Evolutionary conservation across 1,139 yeast genomes (phyloP), one percentile per base, ranked within the genome.

Genomic region (Debaryomyces sp.): DNA sequence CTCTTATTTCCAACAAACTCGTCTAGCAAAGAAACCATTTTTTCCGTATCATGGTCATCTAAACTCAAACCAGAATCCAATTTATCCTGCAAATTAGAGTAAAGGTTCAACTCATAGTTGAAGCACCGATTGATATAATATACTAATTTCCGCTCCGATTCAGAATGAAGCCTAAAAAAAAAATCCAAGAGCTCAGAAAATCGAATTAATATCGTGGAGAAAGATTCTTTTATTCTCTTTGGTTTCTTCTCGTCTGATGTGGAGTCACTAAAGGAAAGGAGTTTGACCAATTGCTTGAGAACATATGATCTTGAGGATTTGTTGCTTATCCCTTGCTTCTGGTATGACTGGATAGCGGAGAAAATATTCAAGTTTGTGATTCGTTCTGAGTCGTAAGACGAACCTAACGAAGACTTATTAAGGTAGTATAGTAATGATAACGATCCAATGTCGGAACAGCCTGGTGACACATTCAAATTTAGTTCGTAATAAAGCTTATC

Each of bases 1-100:
- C 21, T 21, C 15, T 15, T 33, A 10, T 33, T 45, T n/a, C 50
- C 51, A 4, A 63, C 51, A 34, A 58, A 55, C 6, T 54, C 51
- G 38, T 66, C 71, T 34, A 68, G 48, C 12, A 61, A 59, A 10
- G 50, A 47, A 4, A 62, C 63, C 21, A 68, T 54, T 40, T 58
- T 55, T 18, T 62, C 63, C 4, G 73, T 65, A 39, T 67, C 71
- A 23, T 61, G 60, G 8, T 62, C 56, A 9, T 50, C 53, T n/a
- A 59, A 35, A 17, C 46, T 49, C 17, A 50, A 33, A 17, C 52
- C 50, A 6, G 51, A 37, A 13, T 58, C 61, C 41, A 61, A 50
- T 17, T 56, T 49, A 24, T 56, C 47, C 34, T 59, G 59, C n/a
- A 65, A 47, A 2, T 50, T 48, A 8, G 60, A 45, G 45, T 55